Evolutionary conservation across 345 rosid species (phyloP), one percentile per base, ranked within the genome.

Genomic region (Heritiera littoralis): DNA sequence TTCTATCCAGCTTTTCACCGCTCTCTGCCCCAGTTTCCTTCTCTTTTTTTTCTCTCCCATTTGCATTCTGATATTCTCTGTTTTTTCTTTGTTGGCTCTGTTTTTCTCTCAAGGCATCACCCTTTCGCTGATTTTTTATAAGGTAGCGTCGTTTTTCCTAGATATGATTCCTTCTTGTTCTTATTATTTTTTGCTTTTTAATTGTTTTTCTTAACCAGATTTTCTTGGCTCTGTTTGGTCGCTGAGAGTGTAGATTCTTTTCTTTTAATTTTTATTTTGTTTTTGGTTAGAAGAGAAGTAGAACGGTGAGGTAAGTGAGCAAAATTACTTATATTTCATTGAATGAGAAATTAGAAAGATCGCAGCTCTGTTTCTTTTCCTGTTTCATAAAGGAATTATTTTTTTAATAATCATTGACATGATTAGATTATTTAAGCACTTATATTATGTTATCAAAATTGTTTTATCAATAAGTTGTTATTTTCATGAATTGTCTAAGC

Each of bases 41-140:
- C 64, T 14, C 64, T 67, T 78, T 78, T 52, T 48, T 68, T 54
- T 7, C 51, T 78, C 66, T n/a, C 81, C 74, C 76, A 23, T 78
- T 64, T 72, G 66, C n/a, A 48, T 56, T 70, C 74, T 70, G 35
- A 58, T 69, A 46, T 72, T 84, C 77, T 84, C 77, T 84, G 76
- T 49, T 55, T 76, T 82, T 61, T 72, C 4, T 70, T 69, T 15
- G 60, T 52, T 72, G 32, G 61, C 65, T 63, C 78, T 41, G 74
- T 67, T 77, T 40, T 70, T 85, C 83, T 87, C 81, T 6, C 55
- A 30, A 58, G 71, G 64, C 60, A 81, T 80, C 80, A 58, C 75
- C 63, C 75, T 59, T n/a, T 58, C 63, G 73, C 77, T 71, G 23
- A 7, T 66, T 58, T 18, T 78, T 68, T 45, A 56, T 5, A 60